Conservation (phyloP, 1,284 basidiomycete species). For the Ceratobasidium sp. region DNA sequence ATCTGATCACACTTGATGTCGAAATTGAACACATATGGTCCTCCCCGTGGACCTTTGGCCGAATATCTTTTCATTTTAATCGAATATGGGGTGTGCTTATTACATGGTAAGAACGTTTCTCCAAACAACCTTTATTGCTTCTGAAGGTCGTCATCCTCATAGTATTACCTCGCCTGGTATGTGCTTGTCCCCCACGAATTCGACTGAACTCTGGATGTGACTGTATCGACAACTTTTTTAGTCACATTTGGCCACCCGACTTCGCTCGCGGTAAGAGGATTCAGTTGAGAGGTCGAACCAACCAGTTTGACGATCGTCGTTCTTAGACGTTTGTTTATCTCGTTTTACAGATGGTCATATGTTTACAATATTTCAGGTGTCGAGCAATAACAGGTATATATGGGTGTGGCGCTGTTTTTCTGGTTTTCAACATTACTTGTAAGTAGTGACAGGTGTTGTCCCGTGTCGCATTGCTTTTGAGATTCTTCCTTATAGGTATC, state of each 20-base stretch:
- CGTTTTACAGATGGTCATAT: neutral
- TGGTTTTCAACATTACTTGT: slow-evolving; percentile 29
- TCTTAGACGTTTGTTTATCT: slow-evolving; percentile 2
- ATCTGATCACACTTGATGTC: slow-evolving; percentile 1
- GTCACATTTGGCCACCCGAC: neutral
- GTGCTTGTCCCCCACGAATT: neutral
- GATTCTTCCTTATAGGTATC: neutral
- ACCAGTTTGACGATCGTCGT: neutral
- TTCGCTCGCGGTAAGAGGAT: neutral
- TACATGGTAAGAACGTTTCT: neutral
- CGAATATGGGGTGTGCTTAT: slow-evolving; percentile 14
- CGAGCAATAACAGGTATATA: neutral
- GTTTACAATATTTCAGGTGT: neutral
- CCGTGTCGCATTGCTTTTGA: neutral
- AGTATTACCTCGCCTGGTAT: slow-evolving; percentile 1
- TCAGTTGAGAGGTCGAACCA: neutral
- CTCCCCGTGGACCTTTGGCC: slow-evolving; percentile 22
- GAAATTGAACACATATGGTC: slow-evolving; percentile 33
- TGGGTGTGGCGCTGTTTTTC: slow-evolving; percentile 10
- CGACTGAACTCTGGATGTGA: neutral
- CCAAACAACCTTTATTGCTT: neutral
- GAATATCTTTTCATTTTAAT: slow-evolving; percentile 37
- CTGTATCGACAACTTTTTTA: neutral
- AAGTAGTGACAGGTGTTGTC: neutral
- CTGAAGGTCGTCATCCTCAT: neutral